Conservation (phyloP, 306 rosid genomes). For the Rosa multiflora region DNA sequence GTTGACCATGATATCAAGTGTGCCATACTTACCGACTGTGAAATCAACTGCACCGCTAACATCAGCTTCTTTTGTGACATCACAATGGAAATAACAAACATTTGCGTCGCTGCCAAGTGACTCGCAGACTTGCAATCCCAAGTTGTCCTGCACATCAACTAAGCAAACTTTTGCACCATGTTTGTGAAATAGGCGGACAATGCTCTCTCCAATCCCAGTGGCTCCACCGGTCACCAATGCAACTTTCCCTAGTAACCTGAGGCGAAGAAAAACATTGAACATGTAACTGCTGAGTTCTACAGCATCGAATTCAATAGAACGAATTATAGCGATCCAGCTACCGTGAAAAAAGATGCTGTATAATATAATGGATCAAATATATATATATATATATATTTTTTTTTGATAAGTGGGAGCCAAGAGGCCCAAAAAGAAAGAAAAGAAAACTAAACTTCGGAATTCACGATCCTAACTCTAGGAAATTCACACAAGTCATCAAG, state of each 20-base stretch:
- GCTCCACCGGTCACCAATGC: constrained; percentile 94
- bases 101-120: constrained; percentile 44
- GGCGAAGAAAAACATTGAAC: not conserved
- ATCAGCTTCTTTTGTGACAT: constrained; percentile 64
- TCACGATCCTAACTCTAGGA: too few relatives aligned
- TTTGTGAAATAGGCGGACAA: constrained; percentile 55
- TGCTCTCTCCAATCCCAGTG: constrained; percentile 83
- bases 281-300: not conserved
- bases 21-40: constrained; percentile 55
- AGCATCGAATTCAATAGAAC: not conserved
- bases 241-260: constrained; percentile 76
- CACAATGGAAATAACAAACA: constrained; percentile 49
- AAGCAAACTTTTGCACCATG: constrained; percentile 87
- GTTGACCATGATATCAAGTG: constrained; percentile 81
- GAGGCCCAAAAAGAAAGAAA: too few relatives aligned
- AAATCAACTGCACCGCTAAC: constrained; percentile 54
- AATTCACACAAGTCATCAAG: too few relatives aligned
- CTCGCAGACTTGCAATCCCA: constrained; percentile 50
- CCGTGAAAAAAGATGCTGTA: not conserved
- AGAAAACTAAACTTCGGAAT: too few relatives aligned
- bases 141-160: constrained; percentile 71
- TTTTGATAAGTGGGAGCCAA: too few relatives aligned
- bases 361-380: too few relatives aligned
- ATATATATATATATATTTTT: too few relatives aligned
- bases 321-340: not conserved